Evolutionary conservation across 1,139 yeast genomes (phyloP).

Genomic region (Ogataea hybrid): DNA sequence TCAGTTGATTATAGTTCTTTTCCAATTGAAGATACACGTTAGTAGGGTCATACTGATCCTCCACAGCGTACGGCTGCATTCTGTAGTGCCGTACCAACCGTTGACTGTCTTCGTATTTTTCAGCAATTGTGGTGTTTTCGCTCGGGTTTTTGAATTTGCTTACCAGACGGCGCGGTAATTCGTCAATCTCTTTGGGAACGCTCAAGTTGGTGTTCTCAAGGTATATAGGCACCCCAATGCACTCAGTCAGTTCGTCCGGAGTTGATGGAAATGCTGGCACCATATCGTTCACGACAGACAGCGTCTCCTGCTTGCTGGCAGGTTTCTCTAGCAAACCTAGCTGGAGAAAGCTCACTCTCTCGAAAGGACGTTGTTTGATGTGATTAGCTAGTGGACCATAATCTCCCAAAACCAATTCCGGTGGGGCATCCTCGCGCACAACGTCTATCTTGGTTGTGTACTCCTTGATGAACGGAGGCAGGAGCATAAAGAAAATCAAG

Average conservation of each 20-base stretch:
- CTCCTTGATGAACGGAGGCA: constrained; percentile 28
- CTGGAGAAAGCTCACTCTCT: constrained; percentile 1
- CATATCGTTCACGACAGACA: neutral
- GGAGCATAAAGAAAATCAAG: constrained; percentile 28
- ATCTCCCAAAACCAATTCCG: constrained; percentile 13
- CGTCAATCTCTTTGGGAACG: constrained; percentile 8
- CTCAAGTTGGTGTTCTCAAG: constrained; percentile 6
- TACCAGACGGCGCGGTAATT: constrained; percentile 7
- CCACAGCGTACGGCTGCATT: constrained; percentile 8
- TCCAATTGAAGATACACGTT: constrained; percentile 1
- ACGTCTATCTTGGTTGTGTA: constrained; percentile 29
- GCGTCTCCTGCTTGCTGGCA: neutral
- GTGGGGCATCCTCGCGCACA: constrained; percentile 25
- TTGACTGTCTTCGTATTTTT: neutral
- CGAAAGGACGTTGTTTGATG: constrained; percentile 1
- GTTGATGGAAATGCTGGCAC: constrained; percentile 15
- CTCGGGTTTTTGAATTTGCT: neutral
- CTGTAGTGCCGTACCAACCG: neutral
- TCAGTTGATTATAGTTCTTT: neutral
- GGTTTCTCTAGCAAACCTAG: neutral
- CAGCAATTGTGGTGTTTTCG: neutral
- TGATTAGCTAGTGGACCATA: constrained; percentile 1
- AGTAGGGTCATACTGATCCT: neutral
- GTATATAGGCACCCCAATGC: constrained; percentile 16
- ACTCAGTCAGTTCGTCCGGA: constrained; percentile 17